Conservation (phyloP, 129 eudicot genomes). For the Flaveria linearis region DNA sequence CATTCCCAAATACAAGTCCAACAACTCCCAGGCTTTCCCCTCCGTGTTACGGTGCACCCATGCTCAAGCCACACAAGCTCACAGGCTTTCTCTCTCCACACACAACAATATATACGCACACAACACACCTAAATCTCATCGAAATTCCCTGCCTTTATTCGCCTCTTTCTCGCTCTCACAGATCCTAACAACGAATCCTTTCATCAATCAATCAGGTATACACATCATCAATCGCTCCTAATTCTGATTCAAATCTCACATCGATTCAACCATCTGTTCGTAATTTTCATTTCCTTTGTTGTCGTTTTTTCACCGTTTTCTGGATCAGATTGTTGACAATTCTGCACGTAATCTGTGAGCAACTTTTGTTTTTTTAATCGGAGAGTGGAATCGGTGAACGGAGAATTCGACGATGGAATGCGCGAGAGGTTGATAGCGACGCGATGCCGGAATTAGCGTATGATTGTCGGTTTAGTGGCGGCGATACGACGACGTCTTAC, state of each 20-base stretch:
- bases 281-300: conserved; percentile 15
- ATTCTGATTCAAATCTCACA: conserved; percentile 19
- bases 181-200: conserved; percentile 27
- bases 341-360: conserved; percentile 28
- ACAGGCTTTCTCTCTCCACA: conserved; percentile 26
- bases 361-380: conserved; percentile 21
- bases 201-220: conserved; percentile 22
- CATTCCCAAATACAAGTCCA: too few species aligned
- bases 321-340: conserved; percentile 33
- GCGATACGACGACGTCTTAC: conserved; percentile 43
- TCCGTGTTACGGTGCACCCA: conserved; percentile 41
- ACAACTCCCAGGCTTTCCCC: too few species aligned
- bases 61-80: conserved; percentile 38
- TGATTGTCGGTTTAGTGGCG: conserved; percentile 42
- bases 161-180: conserved; percentile 40
- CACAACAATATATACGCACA: conserved; percentile 36
- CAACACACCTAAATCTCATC: conserved; percentile 50
- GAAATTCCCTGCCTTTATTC: conserved; percentile 37
- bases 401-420: conserved; percentile 34
- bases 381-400: conserved; percentile 20
- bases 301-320: background rate
- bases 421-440: conserved; percentile 24
- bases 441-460: conserved; percentile 82
- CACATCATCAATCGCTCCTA: conserved; percentile 12
- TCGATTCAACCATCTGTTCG: conserved; percentile 6